Percentiles rank a stretch among this genome's conserved stretches.
phyloP scores from a whole-genome alignment of 2,329 filamentous ascomycete genomes.

The Emydomyces testavorans region DNA sequence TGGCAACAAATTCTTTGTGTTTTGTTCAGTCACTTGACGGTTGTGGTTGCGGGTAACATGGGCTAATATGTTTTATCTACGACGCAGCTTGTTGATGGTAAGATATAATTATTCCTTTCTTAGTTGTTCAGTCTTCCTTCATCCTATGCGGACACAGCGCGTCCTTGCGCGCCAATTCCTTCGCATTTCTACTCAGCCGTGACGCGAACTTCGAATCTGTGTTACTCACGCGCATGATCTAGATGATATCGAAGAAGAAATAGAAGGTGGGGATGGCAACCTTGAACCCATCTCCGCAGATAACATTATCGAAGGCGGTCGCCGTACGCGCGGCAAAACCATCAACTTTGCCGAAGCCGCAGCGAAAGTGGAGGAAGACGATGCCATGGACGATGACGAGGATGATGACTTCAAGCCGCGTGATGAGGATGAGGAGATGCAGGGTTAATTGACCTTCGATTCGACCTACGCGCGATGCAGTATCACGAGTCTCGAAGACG shows the following conservation, averaged over 20 bases:
- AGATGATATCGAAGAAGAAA: constrained; percentile 59
- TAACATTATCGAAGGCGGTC: constrained; percentile 71
- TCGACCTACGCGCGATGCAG: background rate
- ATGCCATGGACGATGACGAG: constrained; percentile 48
- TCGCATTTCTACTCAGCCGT: constrained; percentile 19
- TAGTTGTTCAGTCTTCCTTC: background rate
- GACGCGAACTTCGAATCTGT: no score
- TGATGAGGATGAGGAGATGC: constrained; percentile 26
- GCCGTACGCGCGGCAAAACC: constrained; percentile 79
- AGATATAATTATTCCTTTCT: background rate
- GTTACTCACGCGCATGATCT: constrained; percentile 19
- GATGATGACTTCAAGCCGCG: constrained; percentile 32
- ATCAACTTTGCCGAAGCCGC: constrained; percentile 93
- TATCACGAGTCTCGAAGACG: background rate
- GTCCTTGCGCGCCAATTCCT: background rate
- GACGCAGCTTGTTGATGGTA: constrained; percentile 25
- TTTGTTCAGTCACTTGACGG: background rate
- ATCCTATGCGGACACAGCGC: background rate
- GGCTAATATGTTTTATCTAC: constrained; percentile 16
- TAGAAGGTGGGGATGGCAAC: constrained; percentile 45
- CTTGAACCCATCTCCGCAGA: constrained; percentile 81
- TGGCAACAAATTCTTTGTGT: background rate
- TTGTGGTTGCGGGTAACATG: background rate
- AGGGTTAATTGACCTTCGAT: background rate
- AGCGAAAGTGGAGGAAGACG: constrained; percentile 63